These are phyloP conservation scores for Cyclostephanos tholiformis DNA, from an alignment of 108 stramenopile genomes.

Conservation along the genomic window DNA sequence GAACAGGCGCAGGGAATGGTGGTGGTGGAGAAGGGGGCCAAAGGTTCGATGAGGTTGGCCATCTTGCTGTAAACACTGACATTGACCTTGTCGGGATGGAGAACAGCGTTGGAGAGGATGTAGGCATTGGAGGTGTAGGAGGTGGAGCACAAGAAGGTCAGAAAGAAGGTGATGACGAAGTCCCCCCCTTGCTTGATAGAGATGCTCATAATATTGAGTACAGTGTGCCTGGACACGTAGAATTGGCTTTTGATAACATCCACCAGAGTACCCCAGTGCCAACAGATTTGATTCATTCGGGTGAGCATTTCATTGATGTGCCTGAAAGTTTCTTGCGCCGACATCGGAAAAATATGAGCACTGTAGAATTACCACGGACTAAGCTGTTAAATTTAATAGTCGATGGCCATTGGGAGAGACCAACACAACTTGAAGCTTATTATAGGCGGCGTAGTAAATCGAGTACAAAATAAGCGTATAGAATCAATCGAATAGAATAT, in stretches of 20 bases:
- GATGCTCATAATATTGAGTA: background rate
- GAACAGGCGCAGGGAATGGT: no score
- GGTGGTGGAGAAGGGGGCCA: no score
- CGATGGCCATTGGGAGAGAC: conserved; percentile 7
- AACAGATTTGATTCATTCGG: background rate
- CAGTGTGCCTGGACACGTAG: background rate
- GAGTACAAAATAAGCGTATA: background rate
- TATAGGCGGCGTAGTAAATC: no score
- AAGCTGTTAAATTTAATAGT: background rate
- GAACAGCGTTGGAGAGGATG: no score
- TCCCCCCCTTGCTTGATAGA: background rate
- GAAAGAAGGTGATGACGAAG: background rate
- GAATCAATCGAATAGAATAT: background rate
- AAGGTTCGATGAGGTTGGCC: no score
- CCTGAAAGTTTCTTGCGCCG: background rate
- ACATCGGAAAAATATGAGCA: background rate
- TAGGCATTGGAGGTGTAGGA: no score
- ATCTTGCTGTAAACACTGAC: no score
- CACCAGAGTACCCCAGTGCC: background rate
- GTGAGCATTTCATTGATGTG: background rate
- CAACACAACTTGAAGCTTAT: background rate
- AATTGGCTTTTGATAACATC: background rate
- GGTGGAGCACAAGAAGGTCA: no score
- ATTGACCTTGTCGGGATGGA: no score
- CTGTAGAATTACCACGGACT: background rate